A percentile compares a stretch with the other conserved stretches of the same genome.
phyloP scores from a whole-genome alignment of 345 rosid species.

The Zanthoxylum bungeanum region DNA sequence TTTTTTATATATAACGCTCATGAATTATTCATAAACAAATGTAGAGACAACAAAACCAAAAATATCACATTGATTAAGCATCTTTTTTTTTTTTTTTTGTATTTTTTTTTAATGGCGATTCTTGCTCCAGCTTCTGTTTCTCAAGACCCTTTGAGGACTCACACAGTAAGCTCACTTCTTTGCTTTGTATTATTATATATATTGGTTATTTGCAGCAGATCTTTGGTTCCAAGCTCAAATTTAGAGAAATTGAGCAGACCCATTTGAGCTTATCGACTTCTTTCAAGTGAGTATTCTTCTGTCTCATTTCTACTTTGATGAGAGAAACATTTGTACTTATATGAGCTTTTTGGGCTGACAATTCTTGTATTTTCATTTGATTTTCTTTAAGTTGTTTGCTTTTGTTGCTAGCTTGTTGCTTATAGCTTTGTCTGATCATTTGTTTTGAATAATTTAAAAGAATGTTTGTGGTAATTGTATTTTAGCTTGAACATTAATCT shows the following conservation, averaged over 20 bases:
- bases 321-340: too few species aligned
- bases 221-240: conserved; percentile 22
- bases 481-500: neutral
- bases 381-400: neutral
- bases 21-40: too few species aligned
- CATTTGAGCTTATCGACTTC: conserved; percentile 24
- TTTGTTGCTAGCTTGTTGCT: too few species aligned
- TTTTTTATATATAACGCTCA: too few species aligned
- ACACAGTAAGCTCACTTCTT: neutral
- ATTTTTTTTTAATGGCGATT: neutral
- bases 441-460: too few species aligned
- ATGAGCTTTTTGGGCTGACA: neutral
- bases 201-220: conserved; percentile 25
- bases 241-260: conserved; percentile 29
- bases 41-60: too few species aligned
- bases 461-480: neutral
- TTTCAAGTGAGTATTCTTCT: conserved; percentile 30
- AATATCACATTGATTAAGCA: neutral
- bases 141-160: neutral
- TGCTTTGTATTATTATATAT: neutral
- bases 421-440: too few species aligned
- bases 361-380: neutral
- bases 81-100: neutral
- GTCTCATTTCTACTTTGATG: neutral
- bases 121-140: neutral